Evolutionary conservation across 768 basidiomycete species (phyloP), one percentile per base, ranked within the genome.

Genomic region (Pleurotus giganteus): DNA sequence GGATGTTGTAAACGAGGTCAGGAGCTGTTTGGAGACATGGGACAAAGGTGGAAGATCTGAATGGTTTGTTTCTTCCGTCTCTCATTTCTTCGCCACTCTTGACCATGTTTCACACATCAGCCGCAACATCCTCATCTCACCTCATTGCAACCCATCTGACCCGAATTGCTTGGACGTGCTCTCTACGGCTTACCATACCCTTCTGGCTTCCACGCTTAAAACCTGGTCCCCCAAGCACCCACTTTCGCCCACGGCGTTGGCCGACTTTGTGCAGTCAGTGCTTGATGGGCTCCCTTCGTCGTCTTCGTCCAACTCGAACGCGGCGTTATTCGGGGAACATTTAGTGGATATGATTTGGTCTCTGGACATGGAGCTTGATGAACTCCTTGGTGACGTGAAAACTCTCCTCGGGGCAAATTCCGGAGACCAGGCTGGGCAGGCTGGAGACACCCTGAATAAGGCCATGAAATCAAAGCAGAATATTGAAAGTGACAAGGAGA

Each of bases 261-360:
- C 84, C 36, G 74, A 78, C 39, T 91, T 92, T 64, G 73, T 91
- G 19, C 79, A 80, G 61, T 82, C 80, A 2, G 78, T 89, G 24
- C 66, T 88, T 37, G 71, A 74, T 47, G 73, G 70, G 42, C 76
- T 90, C 8, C 90, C 89, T 17, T 84, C 83, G n/a, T 88, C 89
- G 19, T 75, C 79, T 7, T 80, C 80, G 34, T 68, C 74, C 44
- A 72, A 76, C 9, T 68, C 75, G 6, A 74, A 77, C 57, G 71
- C 69, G 2, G 57, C 70, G 0, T 60, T 76, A 0, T 82, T 92
- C 54, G 85, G 86, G 9, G 89, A 91, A 61, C 68, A 82, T 43
- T 72, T 94, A 2, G 79, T 94, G 19, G 92, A 94, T 65, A 76
- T 89, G 62, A 75, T 91, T 42, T 94, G 92, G 92, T 80, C 89